phyloP scores from a whole-genome alignment of 306 rosid genomes.

The Rosa persica region DNA sequence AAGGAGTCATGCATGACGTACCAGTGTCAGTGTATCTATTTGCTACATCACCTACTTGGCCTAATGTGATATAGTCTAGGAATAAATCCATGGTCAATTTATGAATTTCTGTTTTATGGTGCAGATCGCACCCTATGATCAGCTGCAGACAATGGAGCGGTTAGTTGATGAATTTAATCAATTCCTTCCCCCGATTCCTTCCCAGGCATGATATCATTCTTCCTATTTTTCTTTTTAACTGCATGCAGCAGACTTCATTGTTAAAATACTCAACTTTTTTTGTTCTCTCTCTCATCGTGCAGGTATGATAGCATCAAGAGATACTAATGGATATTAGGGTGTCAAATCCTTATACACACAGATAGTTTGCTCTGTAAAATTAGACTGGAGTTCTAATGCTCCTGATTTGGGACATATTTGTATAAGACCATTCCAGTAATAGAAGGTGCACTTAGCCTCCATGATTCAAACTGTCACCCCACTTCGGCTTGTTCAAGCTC shows the following conservation, averaged over 20 bases:
- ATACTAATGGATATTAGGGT: conserved; percentile 13
- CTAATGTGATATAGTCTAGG: background rate
- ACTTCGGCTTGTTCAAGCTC: background rate
- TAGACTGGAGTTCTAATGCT: conserved; percentile 2
- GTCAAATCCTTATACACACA: conserved; percentile 7
- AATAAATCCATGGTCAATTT: background rate
- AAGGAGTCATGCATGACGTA: background rate
- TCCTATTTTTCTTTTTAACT: conserved; percentile 10
- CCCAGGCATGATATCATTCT: conserved; percentile 40
- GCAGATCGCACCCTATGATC: conserved; percentile 97
- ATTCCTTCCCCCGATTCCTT: conserved; percentile 43
- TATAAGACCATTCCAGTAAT: conserved; percentile 1
- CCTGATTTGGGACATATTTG: background rate
- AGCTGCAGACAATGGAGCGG: conserved; percentile 84
- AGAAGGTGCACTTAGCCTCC: background rate
- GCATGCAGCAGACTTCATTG: conserved; percentile 21
- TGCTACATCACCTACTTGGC: background rate
- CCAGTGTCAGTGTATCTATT: background rate
- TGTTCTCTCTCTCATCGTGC: background rate
- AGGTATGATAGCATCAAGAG: conserved; percentile 26
- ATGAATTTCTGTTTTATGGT: conserved; percentile 23
- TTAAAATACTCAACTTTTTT: background rate
- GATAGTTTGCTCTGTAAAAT: conserved; percentile 12
- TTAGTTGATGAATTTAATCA: conserved; percentile 41
- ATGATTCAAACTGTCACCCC: background rate